phyloP scores from a whole-genome alignment of 768 basidiomycete genomes.

The Crassisporium funariophilum region DNA sequence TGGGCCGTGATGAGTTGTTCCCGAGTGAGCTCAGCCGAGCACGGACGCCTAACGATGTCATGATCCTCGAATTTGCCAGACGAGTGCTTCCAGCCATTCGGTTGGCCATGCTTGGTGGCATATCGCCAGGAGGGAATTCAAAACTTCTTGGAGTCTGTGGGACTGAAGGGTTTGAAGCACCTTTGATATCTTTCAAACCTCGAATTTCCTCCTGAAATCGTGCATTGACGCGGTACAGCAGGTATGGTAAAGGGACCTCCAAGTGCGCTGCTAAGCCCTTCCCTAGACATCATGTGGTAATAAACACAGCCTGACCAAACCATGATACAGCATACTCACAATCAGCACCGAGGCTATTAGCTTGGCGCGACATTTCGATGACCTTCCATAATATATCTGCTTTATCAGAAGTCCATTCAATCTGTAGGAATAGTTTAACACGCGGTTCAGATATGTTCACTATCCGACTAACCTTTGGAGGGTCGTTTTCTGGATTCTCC shows the following conservation, averaged over 20 bases:
- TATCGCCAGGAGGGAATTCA: conserved; percentile 29
- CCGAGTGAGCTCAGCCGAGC: conserved; percentile 73
- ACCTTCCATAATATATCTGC: conserved; percentile 88
- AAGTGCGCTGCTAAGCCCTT: conserved; percentile 81
- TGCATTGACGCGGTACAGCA: conserved; percentile 81
- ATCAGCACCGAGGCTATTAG: conserved; percentile 74
- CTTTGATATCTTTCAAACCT: conserved; percentile 71
- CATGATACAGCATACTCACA: conserved; percentile 50
- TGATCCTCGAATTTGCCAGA: conserved; percentile 44
- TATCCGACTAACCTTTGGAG: conserved; percentile 58
- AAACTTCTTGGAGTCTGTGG: conserved; percentile 34
- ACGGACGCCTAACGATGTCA: conserved; percentile 64
- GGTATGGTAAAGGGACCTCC: conserved; percentile 80
- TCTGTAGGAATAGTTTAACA: conserved; percentile 43
- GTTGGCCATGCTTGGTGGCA: conserved; percentile 30
- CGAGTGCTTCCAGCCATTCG: conserved; percentile 36
- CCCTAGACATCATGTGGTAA: conserved; percentile 49
- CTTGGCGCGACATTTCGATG: conserved; percentile 74
- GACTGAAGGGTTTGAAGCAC: conserved; percentile 53
- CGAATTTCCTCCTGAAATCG: conserved; percentile 86
- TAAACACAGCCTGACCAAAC: neutral
- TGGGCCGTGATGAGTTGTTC: conserved; percentile 50
- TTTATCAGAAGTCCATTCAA: conserved; percentile 85
- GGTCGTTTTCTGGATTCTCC: conserved; percentile 65
- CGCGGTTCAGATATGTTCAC: conserved; percentile 6